A percentile compares a stretch with the other conserved stretches of the same genome.
phyloP scores from a whole-genome alignment of 2,329 filamentous ascomycete genomes.

The Cladophialophora chaetospira region DNA sequence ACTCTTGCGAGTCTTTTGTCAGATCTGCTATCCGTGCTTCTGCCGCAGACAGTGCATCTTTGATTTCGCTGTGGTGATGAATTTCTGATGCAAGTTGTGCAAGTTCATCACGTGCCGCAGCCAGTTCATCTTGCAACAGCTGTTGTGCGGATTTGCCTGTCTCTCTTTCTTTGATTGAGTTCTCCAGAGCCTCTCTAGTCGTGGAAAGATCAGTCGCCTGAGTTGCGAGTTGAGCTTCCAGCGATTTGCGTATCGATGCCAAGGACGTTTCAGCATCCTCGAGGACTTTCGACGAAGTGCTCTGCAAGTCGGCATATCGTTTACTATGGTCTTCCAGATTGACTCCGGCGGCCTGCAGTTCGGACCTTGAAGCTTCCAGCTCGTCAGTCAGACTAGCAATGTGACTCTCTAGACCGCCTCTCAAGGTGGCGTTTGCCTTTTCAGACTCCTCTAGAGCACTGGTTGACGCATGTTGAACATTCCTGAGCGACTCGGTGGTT shows the following conservation, averaged over 20 bases:
- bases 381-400: conserved; percentile 69
- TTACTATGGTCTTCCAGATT: conserved; percentile 21
- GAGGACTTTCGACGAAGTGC: conserved; percentile 19
- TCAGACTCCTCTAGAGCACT: conserved; percentile 23
- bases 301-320: conserved; percentile 23
- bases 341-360: conserved; percentile 46
- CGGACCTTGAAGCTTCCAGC: conserved; percentile 63
- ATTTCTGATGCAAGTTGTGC: conserved; percentile 15
- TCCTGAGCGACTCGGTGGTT: conserved; percentile 22
- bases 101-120: conserved; percentile 14
- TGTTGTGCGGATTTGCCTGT: conserved; percentile 14
- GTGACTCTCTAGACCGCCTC: conserved; percentile 67
- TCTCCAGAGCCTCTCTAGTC: conserved; percentile 14
- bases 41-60: conserved; percentile 11
- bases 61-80: conserved; percentile 6
- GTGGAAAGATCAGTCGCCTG: conserved; percentile 20
- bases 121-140: conserved; percentile 20
- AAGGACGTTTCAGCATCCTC: conserved; percentile 23
- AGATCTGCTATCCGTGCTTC: conserved; percentile 21
- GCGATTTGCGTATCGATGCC: conserved; percentile 1
- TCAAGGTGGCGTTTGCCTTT: conserved; percentile 16
- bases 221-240: conserved; percentile 24
- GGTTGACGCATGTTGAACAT: conserved; percentile 23
- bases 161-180: conserved; percentile 16
- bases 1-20: conserved; percentile 12